A percentile compares a stretch with the other conserved stretches of the same genome.
These are phyloP conservation scores for Naganishia friedmannii DNA, from an alignment of 768 basidiomycete genomes.

Conservation along the genomic window DNA sequence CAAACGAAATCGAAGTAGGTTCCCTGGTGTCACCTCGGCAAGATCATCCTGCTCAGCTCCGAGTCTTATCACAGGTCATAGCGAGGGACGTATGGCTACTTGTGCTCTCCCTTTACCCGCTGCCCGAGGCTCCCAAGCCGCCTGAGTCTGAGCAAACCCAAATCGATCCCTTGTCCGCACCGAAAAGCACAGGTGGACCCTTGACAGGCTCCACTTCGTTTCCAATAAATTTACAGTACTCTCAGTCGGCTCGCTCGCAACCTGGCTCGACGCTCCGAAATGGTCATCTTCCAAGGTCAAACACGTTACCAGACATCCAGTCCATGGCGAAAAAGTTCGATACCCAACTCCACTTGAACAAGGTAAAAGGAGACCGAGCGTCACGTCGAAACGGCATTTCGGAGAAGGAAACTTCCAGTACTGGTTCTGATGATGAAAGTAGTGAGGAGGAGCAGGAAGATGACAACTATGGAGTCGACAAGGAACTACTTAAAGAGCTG, in stretches of 20 bases:
- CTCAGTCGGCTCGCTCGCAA: neutral
- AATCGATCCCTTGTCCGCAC: neutral
- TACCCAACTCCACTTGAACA: neutral
- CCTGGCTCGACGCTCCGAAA: neutral
- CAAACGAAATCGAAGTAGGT: slow-evolving; percentile 39
- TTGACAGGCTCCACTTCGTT: neutral
- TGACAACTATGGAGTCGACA: slow-evolving; percentile 1
- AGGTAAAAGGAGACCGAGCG: neutral
- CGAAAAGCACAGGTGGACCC: neutral
- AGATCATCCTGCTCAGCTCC: neutral
- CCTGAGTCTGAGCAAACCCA: neutral
- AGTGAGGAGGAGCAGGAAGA: slow-evolving; percentile 14
- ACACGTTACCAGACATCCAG: neutral
- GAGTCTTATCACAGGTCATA: slow-evolving; percentile 37
- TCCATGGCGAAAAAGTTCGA: slow-evolving; percentile 4
- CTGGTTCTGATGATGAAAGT: neutral
- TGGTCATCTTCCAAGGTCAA: neutral
- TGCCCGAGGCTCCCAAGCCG: slow-evolving; percentile 29
- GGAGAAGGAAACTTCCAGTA: neutral
- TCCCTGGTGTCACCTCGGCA: neutral
- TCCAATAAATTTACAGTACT: neutral
- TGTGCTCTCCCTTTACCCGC: slow-evolving; percentile 40
- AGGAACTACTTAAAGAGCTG: neutral
- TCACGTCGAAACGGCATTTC: neutral
- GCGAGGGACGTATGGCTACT: slow-evolving; percentile 50